Base-by-base conservation (phyloP, 495 filamentous ascomycete genomes). In the Geoglossum glabrum region DNA sequence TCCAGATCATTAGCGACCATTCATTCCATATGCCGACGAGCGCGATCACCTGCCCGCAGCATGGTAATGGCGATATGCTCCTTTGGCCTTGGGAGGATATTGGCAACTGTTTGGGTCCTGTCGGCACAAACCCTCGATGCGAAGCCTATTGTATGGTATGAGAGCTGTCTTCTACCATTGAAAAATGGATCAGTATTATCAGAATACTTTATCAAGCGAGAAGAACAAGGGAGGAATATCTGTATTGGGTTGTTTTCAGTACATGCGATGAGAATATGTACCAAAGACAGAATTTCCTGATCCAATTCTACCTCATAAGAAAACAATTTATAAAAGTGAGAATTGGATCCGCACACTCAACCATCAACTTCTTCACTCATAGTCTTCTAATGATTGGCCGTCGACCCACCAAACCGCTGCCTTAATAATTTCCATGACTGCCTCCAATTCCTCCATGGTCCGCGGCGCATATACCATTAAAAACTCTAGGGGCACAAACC, bases 381-480 rank as follows among this genome's bases (percentile, higher is more conserved):
- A 45, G 10, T 45, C 40, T 52, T 30, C 49, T 21, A 52, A 31
- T 5, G 49, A n/a, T 21, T 15, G 11, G 28, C 69, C 76, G 61
- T 73, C 69, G 57, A 81, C 77, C 77, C 78, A 88, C 74, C 80
- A 86, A 0, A 75, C 76, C 15, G 80, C 78, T 13, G 88, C 88
- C 59, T 75, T 74, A 31, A 93, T 74, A 60, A 96, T 86, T 58
- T 75, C 68, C 71, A 82, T 76, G 1, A 90, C 76, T 34, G 79
- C 74, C 34, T 75, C 72, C 15, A 92, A 66, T 64, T 95, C 86
- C 25, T 73, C 75, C 59, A 82, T 74, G 40, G 78, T 72, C 47
- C 84, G 73, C 0, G 89, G 87, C 28, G 89, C 85, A 72, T 96
- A 96, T 15, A 96, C 75, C 76, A 95, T 80, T 40, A 85, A 66